Conservation (phyloP, 1,139 yeast genomes). For the Waltiozyma sp. region DNA sequence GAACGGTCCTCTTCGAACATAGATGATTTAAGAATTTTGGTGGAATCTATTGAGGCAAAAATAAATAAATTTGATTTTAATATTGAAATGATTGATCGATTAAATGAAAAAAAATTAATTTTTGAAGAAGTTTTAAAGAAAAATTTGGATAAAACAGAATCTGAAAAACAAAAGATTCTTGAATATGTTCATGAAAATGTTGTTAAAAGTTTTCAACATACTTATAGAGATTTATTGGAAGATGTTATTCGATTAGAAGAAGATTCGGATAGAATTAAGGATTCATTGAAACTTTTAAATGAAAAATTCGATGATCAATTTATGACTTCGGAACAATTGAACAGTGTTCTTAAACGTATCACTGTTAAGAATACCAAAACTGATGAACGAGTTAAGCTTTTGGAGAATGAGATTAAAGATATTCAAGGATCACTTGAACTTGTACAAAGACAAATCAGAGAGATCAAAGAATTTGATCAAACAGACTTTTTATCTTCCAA, state of each 20-base stretch:
- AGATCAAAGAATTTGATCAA: not conserved
- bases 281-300: not conserved
- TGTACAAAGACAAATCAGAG: not conserved
- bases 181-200: too few species aligned
- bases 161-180: too few species aligned
- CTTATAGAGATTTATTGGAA: not conserved
- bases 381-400: not conserved
- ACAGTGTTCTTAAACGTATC: not conserved
- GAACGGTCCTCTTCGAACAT: too few species aligned
- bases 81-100: too few species aligned
- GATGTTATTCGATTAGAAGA: not conserved
- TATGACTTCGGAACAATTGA: not conserved
- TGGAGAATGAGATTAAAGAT: not conserved
- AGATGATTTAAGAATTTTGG: too few species aligned
- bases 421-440: not conserved
- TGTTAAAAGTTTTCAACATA: too few species aligned
- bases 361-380: not conserved
- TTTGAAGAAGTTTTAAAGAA: not conserved
- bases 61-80: too few species aligned
- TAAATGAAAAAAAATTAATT: too few species aligned
- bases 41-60: too few species aligned
- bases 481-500: not conserved
- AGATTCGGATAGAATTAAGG: not conserved
- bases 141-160: not conserved
- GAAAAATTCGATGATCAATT: not conserved